Evolutionary conservation across 306 rosid species (phyloP).

Genomic region (Ammopiptanthus mongolicus): DNA sequence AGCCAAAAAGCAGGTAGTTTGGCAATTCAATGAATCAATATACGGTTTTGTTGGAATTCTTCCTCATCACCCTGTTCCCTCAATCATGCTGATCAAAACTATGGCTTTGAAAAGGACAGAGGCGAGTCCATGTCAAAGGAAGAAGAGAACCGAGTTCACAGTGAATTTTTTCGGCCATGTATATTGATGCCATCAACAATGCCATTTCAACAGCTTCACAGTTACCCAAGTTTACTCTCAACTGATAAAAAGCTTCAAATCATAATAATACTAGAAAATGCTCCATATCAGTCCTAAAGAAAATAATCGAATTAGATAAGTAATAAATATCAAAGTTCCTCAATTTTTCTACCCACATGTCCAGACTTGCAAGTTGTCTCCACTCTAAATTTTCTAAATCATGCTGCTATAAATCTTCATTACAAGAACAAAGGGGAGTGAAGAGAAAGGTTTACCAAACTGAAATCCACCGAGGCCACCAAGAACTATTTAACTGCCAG

Average conservation of each 20-base stretch:
- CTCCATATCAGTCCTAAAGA: not conserved
- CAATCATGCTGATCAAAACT: not conserved
- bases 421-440: slow-evolving; percentile 6
- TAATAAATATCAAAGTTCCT: not conserved
- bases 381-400: not conserved
- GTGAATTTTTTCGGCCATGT: not conserved
- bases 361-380: slow-evolving; percentile 4
- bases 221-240: not conserved
- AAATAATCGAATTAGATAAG: not conserved
- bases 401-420: slow-evolving; percentile 11
- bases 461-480: not conserved
- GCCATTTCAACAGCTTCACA: not conserved
- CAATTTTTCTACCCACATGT: not conserved
- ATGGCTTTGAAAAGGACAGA: not conserved
- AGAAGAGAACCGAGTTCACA: not conserved
- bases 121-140: not conserved
- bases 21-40: too few relatives aligned
- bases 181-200: not conserved
- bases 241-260: slow-evolving; percentile 1
- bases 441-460: slow-evolving; percentile 7
- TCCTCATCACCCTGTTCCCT: not conserved
- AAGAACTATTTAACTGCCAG: not conserved
- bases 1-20: too few relatives aligned
- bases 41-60: not conserved
- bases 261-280: not conserved